These are phyloP conservation scores for Acer saccharum DNA, from an alignment of 345 rosid species.

Conservation along the genomic window DNA sequence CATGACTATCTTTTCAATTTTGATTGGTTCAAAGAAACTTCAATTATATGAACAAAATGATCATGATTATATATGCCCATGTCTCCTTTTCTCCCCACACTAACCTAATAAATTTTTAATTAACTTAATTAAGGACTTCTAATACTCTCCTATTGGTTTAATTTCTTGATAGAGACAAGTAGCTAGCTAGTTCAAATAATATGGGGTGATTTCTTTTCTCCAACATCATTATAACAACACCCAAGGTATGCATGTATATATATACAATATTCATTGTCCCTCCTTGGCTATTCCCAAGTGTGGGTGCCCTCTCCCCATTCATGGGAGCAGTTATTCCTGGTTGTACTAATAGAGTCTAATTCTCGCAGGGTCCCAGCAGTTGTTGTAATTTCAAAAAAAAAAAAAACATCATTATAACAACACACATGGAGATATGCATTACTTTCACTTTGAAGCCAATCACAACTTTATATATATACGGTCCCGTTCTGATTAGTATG, in stretches of 20 bases:
- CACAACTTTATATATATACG: background rate
- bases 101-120: slow-evolving; percentile 18
- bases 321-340: too few relatives aligned
- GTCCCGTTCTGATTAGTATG: too few relatives aligned
- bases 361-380: too few relatives aligned
- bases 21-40: slow-evolving; percentile 24
- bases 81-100: slow-evolving; percentile 33
- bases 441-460: slow-evolving; percentile 22
- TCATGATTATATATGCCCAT: slow-evolving; percentile 12
- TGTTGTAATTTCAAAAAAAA: too few relatives aligned
- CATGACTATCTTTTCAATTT: background rate
- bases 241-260: background rate
- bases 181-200: background rate
- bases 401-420: slow-evolving; percentile 9
- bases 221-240: slow-evolving; percentile 2
- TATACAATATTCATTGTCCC: too few relatives aligned
- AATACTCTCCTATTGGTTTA: background rate
- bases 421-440: background rate
- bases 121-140: background rate
- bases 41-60: slow-evolving; percentile 39
- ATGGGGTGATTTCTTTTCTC: background rate
- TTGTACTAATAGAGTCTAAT: too few relatives aligned
- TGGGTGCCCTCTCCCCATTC: too few relatives aligned
- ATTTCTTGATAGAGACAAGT: slow-evolving; percentile 18
- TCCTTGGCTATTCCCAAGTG: too few relatives aligned